Conservation (phyloP, 306 rosid species). For the Fragaria ananassa region DNA sequence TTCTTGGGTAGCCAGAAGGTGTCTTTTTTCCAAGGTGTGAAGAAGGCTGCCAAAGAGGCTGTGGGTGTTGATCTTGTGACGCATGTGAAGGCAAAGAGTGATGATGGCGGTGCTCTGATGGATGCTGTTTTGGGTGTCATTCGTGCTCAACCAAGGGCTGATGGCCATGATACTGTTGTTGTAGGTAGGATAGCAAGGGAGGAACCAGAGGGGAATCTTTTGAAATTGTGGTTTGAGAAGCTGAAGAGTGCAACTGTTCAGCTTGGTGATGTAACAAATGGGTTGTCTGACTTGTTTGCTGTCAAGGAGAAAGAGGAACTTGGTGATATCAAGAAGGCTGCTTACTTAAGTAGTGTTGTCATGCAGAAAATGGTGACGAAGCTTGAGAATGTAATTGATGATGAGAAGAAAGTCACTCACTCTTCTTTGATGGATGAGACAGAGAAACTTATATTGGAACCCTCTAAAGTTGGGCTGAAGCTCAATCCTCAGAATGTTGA, state of each 20-base stretch:
- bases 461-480: conserved; percentile 68
- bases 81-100: conserved; percentile 73
- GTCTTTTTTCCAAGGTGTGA: conserved; percentile 67
- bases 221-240: conserved; percentile 76
- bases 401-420: conserved; percentile 81
- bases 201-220: conserved; percentile 79
- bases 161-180: conserved; percentile 47
- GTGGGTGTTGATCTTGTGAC: conserved; percentile 71
- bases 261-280: conserved; percentile 68
- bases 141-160: conserved; percentile 53
- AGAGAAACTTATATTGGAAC: conserved; percentile 81
- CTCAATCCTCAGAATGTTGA: conserved; percentile 84
- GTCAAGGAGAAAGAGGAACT: conserved; percentile 66
- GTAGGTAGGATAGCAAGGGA: conserved; percentile 80
- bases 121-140: conserved; percentile 64
- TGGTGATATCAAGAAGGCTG: conserved; percentile 72
- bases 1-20: conserved; percentile 81
- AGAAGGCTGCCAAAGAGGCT: conserved; percentile 61
- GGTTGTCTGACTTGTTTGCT: conserved; percentile 68
- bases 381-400: conserved; percentile 88
- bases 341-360: conserved; percentile 67
- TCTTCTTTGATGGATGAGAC: conserved; percentile 88
- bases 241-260: conserved; percentile 48
- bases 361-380: conserved; percentile 81
- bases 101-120: conserved; percentile 74